Evolutionary conservation across 768 basidiomycete genomes (phyloP), one percentile per base, ranked within the genome.

Genomic region (Suillus tomentosus): DNA sequence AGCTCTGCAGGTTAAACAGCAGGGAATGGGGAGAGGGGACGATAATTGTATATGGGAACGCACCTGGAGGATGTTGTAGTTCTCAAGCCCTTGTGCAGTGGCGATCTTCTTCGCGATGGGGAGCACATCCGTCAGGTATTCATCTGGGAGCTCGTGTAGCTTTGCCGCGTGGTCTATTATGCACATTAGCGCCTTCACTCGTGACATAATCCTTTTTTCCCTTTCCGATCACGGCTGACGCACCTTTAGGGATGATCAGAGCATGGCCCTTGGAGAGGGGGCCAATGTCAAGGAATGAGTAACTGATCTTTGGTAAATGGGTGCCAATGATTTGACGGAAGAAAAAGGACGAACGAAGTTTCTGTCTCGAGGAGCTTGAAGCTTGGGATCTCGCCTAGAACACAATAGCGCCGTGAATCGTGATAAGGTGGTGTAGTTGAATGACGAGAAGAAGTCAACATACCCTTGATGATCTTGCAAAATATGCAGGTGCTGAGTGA

Each of bases 391-490:
- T 95, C 90, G 60, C 94, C 95, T 95, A 73, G 53, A 22, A 24
- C 43, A 54, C 51, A 37, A 48, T 22, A 48, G 42, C 43, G 36
- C 36, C 10, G 27, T 31, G 31, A 31, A 31, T 31, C 31, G 31
- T 11, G 34, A 54, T 54, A 39, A 57, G 56, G 56, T 17, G 22
- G 15, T 9, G 24, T 9, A 40, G 22, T 15, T 50, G 24, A 24
- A 40, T 39, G 15, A 39, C 10, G 31, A 34, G 34, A 50, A 50
- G 34, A 17, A 57, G 14, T 40, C 5, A 24, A 67, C 76, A 34
- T 54, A 87, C 95, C 92, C 79, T 92, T 92, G 80, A 95, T 84
- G 76, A 98, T 97, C 80, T 90, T 97, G 84, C 96, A 99, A 80
- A 97, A 98, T 71, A 98, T 78, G 77, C 95, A 97, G 27, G 75